Evolutionary conservation across 306 rosid species (phyloP).

Genomic region (Macrotyloma uniflorum): DNA sequence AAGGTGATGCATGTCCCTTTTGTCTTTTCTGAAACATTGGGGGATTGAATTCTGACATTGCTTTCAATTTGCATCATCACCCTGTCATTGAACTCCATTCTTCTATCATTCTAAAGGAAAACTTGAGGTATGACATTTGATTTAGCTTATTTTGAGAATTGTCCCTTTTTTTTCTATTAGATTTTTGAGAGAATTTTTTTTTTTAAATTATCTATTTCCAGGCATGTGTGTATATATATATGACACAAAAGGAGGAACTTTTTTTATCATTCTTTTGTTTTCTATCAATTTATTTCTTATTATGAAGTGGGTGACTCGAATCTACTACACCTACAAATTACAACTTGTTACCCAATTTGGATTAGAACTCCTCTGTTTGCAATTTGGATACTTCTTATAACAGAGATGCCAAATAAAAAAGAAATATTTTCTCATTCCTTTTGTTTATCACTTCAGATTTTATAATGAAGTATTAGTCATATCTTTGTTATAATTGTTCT

Average conservation of each 20-base stretch:
- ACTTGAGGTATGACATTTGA: slow-evolving; percentile 23
- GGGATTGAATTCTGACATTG: neutral
- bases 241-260: neutral
- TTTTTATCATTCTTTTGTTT: neutral
- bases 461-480: neutral
- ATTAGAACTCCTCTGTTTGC: neutral
- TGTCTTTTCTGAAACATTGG: neutral
- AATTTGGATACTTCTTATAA: neutral
- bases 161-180: neutral
- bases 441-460: neutral
- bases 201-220: neutral
- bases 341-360: neutral
- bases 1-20: neutral
- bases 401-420: neutral
- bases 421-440: neutral
- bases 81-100: neutral
- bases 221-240: neutral
- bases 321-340: neutral
- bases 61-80: neutral
- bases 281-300: neutral
- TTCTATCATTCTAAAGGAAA: neutral
- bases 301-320: neutral
- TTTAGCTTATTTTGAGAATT: neutral
- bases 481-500: no score
- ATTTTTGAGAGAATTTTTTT: neutral